phyloP scores from a whole-genome alignment of 2,329 filamentous ascomycete genomes.

The Monilinia polystroma region DNA sequence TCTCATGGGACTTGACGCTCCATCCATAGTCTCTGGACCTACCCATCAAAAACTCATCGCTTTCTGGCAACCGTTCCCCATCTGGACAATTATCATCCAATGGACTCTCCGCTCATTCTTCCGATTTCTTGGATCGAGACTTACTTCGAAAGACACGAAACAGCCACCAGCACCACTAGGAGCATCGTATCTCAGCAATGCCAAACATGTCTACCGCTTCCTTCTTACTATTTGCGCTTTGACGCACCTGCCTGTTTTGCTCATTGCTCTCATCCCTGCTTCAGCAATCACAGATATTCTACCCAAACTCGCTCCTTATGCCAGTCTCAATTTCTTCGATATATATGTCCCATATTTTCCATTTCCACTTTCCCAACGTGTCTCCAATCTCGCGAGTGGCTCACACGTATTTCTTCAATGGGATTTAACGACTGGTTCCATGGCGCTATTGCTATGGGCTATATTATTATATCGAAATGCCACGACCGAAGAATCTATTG shows the following conservation, averaged over 20 bases:
- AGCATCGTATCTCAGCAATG: slow-evolving; percentile 31
- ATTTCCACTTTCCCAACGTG: slow-evolving; percentile 33
- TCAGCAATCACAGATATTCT: slow-evolving; percentile 42
- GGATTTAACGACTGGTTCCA: slow-evolving; percentile 48
- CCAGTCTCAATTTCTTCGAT: slow-evolving; percentile 41
- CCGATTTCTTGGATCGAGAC: slow-evolving; percentile 28
- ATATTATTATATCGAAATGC: slow-evolving; percentile 41
- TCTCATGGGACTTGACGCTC: slow-evolving; percentile 46
- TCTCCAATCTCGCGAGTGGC: slow-evolving; percentile 40
- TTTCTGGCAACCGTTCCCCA: slow-evolving; percentile 52
- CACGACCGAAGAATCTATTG: slow-evolving; percentile 28
- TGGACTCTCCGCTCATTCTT: slow-evolving; percentile 31
- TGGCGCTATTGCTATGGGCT: slow-evolving; percentile 48
- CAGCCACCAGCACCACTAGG: slow-evolving; percentile 33
- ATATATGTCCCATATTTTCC: slow-evolving; percentile 44
- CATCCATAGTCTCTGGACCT: slow-evolving; percentile 42
- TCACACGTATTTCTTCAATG: slow-evolving; percentile 49
- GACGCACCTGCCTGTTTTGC: slow-evolving; percentile 44
- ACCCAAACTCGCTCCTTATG: slow-evolving; percentile 38
- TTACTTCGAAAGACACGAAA: slow-evolving; percentile 26
- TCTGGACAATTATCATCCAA: slow-evolving; percentile 47
- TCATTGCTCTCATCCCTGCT: slow-evolving; percentile 44
- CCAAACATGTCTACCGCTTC: slow-evolving; percentile 38
- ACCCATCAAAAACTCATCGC: slow-evolving; percentile 50
- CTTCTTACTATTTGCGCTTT: slow-evolving; percentile 44